These are phyloP conservation scores for Apophysomyces elegans DNA, from an alignment of 371 early-diverging fungal species.

Conservation along the genomic window DNA sequence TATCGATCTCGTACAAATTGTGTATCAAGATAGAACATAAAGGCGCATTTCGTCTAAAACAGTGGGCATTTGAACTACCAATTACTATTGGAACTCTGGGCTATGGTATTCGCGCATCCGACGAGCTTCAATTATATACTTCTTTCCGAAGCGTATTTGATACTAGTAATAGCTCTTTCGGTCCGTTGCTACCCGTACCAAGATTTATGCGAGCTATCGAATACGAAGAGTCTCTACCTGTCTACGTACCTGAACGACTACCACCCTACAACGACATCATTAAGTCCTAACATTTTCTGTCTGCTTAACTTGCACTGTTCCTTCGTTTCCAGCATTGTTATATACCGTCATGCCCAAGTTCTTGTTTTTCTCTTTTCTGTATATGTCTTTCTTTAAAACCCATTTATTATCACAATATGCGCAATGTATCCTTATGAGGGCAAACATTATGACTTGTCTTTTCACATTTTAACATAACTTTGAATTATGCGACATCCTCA, in stretches of 20 bases:
- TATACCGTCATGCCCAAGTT: neutral
- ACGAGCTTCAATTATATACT: conserved; percentile 24
- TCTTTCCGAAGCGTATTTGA: conserved; percentile 9
- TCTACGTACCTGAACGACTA: conserved; percentile 27
- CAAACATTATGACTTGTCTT: neutral
- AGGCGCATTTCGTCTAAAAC: conserved; percentile 21
- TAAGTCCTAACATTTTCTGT: neutral
- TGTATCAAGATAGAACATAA: conserved; percentile 28
- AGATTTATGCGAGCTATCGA: conserved; percentile 35
- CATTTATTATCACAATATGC: neutral
- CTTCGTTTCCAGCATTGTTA: neutral
- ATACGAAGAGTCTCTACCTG: conserved; percentile 39
- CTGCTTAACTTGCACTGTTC: neutral
- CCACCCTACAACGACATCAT: conserved; percentile 12
- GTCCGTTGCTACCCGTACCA: conserved; percentile 11
- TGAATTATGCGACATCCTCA: neutral
- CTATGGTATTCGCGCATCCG: conserved; percentile 37
- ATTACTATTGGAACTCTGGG: conserved; percentile 45
- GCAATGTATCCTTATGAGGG: neutral
- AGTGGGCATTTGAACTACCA: conserved; percentile 25
- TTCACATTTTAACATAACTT: neutral
- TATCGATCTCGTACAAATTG: conserved; percentile 28
- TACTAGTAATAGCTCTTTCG: conserved; percentile 1
- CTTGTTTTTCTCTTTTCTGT: neutral
- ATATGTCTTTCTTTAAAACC: too few relatives aligned